phyloP scores from a whole-genome alignment of 2,329 filamentous ascomycete genomes.

The Diplodia scrobiculata region DNA sequence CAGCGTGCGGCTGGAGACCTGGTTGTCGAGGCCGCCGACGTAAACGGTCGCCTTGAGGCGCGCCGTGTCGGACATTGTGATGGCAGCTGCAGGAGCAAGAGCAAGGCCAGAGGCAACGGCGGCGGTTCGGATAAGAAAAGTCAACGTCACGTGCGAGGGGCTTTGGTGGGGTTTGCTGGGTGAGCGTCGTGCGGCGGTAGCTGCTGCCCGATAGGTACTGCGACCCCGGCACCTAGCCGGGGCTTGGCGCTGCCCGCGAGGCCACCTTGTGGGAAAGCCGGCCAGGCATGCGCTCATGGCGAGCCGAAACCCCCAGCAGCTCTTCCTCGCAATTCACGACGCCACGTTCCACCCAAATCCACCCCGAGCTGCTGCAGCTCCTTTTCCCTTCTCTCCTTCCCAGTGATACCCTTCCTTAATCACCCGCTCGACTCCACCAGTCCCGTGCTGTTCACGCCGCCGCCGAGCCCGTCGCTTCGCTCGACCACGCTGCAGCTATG shows the following conservation, averaged over 20 bases:
- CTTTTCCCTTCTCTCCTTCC: conserved; percentile 24
- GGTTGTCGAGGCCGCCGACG: conserved; percentile 81
- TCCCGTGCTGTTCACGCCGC: conserved; percentile 10
- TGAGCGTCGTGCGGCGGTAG: conserved; percentile 4
- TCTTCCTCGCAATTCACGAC: conserved; percentile 28
- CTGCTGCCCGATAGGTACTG: conserved; percentile 1
- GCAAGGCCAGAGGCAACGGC: neutral
- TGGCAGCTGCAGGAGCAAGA: neutral
- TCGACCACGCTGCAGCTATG: conserved; percentile 61
- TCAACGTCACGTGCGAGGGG: conserved; percentile 31
- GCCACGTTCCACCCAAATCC: conserved; percentile 34
- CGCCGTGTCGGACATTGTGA: conserved; percentile 74
- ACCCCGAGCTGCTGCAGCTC: conserved; percentile 23
- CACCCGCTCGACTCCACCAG: neutral
- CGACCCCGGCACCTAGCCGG: neutral
- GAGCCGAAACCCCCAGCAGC: conserved; percentile 31
- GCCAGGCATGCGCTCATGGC: conserved; percentile 33
- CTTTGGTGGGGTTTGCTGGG: neutral
- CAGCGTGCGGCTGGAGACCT: conserved; percentile 73
- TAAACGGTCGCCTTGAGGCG: conserved; percentile 91
- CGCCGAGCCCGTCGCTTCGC: conserved; percentile 17
- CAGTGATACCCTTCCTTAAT: conserved; percentile 32
- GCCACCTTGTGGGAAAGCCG: conserved; percentile 28
- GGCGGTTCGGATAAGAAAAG: conserved; percentile 16
- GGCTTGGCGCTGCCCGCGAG: conserved; percentile 28